phyloP scores from a whole-genome alignment of 2,329 filamentous ascomycete genomes.

The Chaetomiaceae sp. region DNA sequence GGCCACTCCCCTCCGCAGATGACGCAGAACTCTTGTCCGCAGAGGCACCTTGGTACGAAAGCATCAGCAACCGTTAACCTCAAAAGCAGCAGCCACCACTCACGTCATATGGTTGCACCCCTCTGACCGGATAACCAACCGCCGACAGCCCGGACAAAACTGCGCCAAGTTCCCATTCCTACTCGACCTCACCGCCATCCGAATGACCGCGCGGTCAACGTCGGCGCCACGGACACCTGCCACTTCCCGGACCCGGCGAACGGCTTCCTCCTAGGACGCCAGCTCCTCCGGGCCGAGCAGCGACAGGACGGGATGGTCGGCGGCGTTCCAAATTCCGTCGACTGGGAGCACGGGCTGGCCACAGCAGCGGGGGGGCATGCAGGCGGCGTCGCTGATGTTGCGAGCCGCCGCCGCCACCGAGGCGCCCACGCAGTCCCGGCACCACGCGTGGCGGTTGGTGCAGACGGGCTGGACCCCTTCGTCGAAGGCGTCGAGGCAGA shows the following conservation, averaged over 20 bases:
- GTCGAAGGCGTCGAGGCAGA: constrained; percentile 4
- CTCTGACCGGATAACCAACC: not conserved
- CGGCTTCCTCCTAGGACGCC: constrained; percentile 6
- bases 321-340: not conserved
- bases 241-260: not conserved
- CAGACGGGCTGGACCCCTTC: not conserved
- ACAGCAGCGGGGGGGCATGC: constrained; percentile 13
- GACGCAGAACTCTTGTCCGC: constrained; percentile 12
- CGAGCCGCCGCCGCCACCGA: not conserved
- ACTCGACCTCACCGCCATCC: not conserved
- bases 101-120: constrained; percentile 14
- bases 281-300: not conserved
- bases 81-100: too few species aligned
- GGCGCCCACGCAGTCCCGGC: not conserved
- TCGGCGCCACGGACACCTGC: not conserved
- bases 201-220: constrained; percentile 1
- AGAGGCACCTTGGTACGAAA: constrained; percentile 5
- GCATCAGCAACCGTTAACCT: not conserved
- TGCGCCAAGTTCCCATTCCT: not conserved
- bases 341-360: not conserved
- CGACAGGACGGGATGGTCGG: not conserved
- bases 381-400: constrained; percentile 4
- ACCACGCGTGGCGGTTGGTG: constrained; percentile 7
- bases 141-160: constrained; percentile 7
- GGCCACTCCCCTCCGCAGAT: constrained; percentile 6